Evolutionary conservation across 305 asterid genomes (phyloP).

Genomic region (Rubia tinctorum): DNA sequence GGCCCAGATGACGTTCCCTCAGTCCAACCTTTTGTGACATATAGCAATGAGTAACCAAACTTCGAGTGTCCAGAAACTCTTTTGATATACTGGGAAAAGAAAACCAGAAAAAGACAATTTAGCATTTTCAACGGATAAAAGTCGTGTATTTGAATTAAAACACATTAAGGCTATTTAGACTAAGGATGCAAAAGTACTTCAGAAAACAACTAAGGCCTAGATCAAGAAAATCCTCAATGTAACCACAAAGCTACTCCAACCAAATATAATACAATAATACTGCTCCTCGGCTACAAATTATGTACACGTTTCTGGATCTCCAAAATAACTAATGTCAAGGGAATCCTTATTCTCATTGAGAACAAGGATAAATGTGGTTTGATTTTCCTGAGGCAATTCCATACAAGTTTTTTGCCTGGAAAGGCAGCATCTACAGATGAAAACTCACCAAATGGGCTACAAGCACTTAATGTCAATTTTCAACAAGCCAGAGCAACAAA

Average conservation of each 20-base stretch:
- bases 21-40: constrained; percentile 31
- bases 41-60: constrained; percentile 33
- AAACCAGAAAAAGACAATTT: constrained; percentile 7
- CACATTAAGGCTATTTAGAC: neutral
- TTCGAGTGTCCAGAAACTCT: constrained; percentile 33
- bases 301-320: neutral
- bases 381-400: neutral
- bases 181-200: neutral
- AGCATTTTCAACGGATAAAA: constrained; percentile 16
- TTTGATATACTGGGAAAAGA: constrained; percentile 24
- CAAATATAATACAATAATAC: neutral
- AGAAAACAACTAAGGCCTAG: neutral
- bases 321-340: neutral
- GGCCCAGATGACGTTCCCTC: constrained; percentile 43
- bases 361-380: neutral
- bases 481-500: neutral
- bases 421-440: neutral
- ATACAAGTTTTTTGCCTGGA: neutral
- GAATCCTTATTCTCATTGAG: constrained; percentile 1
- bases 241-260: neutral
- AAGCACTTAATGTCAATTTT: neutral
- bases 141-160: neutral
- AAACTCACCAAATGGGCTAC: neutral
- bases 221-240: neutral
- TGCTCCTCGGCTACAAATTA: neutral